Evolutionary conservation across 2,329 filamentous ascomycete genomes (phyloP), one percentile per base, ranked within the genome.

Genomic region (Calonectria fujianensis): DNA sequence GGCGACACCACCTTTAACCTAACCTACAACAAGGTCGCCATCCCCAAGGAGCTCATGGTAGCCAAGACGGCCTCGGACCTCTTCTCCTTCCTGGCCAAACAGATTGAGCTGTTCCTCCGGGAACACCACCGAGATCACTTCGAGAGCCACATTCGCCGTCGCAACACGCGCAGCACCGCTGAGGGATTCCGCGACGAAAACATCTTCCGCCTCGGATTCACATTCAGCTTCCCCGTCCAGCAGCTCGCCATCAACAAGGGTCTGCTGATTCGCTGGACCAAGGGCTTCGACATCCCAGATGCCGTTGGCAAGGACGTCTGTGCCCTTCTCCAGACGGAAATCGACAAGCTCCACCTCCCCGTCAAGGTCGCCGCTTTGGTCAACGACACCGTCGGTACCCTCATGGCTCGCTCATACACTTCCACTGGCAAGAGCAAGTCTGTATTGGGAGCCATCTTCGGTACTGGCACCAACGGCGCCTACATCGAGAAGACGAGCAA

Each of bases 391-490:
- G 97, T 98, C 9, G 97, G 97, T 67, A 99, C 97, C 2, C 91
- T 99, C 48, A 98, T 99, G 96, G 96, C 97, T 39, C 94, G 97
- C 80, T 98, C 96, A 0, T 99, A 99, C 86, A 96, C 96, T 8
- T 96, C 95, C 20, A 95, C 94, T 7, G 95, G 95, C 75, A 96
- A 96, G 89, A 94, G 94, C 1, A 93, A 94, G 61, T 96, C 97
- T 6, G 88, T 98, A 13, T 88, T 99, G n/a, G 97, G 97, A 69
- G 96, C 96, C 76, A 99, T 99, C 81, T 99, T 99, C 81, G 96
- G 96, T 80, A 99, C 96, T 3, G 96, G 96, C 77, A 98, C 96
- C 83, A 99, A 99, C 84, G 97, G 97, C 69, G 97, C 97, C 1
- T 99, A 98, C 84, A 94, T 98, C 51, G 97, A 99, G 89, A 98